Conservation (phyloP, 2,329 filamentous ascomycete genomes). For the Alternaria angustiovoidea region DNA sequence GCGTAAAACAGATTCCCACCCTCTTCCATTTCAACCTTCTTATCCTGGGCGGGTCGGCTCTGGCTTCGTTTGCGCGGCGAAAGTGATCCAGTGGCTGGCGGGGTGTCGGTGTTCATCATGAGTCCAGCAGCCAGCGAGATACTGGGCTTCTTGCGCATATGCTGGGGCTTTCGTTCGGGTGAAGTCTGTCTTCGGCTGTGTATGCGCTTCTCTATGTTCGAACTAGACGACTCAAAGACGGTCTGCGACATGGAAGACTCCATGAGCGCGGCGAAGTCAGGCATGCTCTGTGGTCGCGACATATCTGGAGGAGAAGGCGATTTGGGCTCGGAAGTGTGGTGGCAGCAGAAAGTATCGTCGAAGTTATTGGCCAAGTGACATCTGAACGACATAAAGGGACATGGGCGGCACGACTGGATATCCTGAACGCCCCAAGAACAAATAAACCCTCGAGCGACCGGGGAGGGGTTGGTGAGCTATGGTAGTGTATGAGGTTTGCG, state of each 20-base stretch:
- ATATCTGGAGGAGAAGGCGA: constrained; percentile 18
- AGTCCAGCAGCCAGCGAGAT: constrained; percentile 48
- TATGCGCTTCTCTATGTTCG: constrained; percentile 34
- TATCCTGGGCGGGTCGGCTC: constrained; percentile 14
- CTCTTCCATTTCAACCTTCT: constrained; percentile 15
- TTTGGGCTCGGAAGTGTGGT: constrained; percentile 3
- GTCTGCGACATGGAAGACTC: constrained; percentile 35
- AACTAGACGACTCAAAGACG: constrained; percentile 29
- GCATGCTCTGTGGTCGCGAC: constrained; percentile 47
- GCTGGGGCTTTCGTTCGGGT: constrained; percentile 28
- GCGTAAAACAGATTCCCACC: constrained; percentile 44
- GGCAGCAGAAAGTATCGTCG: constrained; percentile 19
- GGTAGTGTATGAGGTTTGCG: constrained; percentile 25
- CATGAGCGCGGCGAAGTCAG: constrained; percentile 44
- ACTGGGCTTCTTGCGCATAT: constrained; percentile 41
- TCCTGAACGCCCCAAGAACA: constrained; percentile 7
- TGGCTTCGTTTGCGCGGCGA: constrained; percentile 29
- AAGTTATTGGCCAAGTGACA: constrained; percentile 18
- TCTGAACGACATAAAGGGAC: constrained; percentile 17
- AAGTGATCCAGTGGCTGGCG: constrained; percentile 10
- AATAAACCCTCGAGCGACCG: constrained; percentile 1
- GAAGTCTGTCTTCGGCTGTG: constrained; percentile 32
- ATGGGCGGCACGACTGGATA: neutral
- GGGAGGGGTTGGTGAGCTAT: constrained; percentile 17
- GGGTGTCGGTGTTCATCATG: constrained; percentile 44